phyloP scores from a whole-genome alignment of 768 basidiomycete genomes.

The Termitomyces sp. region DNA sequence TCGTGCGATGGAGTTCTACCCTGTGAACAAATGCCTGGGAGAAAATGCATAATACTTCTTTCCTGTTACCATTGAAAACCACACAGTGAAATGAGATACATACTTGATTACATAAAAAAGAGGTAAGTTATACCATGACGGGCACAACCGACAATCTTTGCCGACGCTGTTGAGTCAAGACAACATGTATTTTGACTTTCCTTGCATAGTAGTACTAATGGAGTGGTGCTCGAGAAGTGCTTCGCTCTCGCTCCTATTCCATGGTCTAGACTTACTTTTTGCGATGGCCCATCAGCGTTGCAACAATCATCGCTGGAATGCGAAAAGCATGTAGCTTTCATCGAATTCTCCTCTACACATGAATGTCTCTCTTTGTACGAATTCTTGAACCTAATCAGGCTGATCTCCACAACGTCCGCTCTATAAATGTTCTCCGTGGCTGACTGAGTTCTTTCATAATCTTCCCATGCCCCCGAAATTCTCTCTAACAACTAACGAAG shows the following conservation, averaged over 20 bases:
- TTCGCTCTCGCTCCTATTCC: background rate
- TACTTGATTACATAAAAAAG: too few species aligned
- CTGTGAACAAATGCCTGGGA: too few species aligned
- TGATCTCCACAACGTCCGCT: background rate
- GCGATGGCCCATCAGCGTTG: background rate
- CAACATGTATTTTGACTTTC: background rate
- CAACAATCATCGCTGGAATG: background rate
- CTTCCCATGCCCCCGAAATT: background rate
- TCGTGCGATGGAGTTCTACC: too few species aligned
- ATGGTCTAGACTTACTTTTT: background rate
- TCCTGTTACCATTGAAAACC: too few species aligned
- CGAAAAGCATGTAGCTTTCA: background rate
- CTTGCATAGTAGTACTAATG: background rate
- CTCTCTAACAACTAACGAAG: constrained; percentile 8
- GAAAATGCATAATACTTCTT: too few species aligned
- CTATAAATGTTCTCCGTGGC: background rate
- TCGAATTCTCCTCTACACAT: background rate
- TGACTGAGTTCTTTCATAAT: background rate
- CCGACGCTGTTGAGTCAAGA: too few species aligned
- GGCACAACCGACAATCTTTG: too few species aligned
- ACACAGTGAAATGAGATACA: too few species aligned
- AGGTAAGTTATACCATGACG: too few species aligned
- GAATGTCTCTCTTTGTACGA: background rate
- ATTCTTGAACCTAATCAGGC: background rate
- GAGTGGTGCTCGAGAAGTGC: background rate